Percentiles rank a stretch among this genome's conserved stretches.
These are phyloP conservation scores for Exophiala dermatitidis DNA, from an alignment of 2,329 filamentous ascomycete genomes.

Conservation along the genomic window DNA sequence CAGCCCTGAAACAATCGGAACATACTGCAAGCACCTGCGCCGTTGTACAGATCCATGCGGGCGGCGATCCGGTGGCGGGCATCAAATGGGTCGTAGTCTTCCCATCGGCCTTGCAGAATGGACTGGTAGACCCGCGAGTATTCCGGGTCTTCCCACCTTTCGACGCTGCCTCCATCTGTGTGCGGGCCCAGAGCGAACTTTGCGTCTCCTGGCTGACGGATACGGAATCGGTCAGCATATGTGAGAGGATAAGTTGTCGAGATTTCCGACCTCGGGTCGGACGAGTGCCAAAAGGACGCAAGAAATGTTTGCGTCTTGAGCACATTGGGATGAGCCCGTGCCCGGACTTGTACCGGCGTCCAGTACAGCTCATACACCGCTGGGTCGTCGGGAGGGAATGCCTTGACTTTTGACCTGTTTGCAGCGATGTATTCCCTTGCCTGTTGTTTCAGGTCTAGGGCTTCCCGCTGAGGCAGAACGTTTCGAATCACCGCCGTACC, in stretches of 20 bases:
- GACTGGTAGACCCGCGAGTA: constrained; percentile 67
- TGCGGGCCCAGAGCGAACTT: constrained; percentile 67
- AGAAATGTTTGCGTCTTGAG: constrained; percentile 55
- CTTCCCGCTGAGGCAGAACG: constrained; percentile 57
- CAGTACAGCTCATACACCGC: constrained; percentile 72
- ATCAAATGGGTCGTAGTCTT: constrained; percentile 76
- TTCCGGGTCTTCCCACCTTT: constrained; percentile 65
- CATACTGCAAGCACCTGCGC: constrained; percentile 72
- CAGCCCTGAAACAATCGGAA: constrained; percentile 89
- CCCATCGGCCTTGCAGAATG: constrained; percentile 70
- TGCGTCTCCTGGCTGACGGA: constrained; percentile 63
- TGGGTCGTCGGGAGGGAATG: constrained; percentile 59
- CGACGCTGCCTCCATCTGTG: constrained; percentile 65
- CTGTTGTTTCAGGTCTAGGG: constrained; percentile 57
- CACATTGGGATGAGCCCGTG: constrained; percentile 59
- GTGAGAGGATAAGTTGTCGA: constrained; percentile 54
- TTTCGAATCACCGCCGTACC: constrained; percentile 59
- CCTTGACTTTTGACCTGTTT: constrained; percentile 49
- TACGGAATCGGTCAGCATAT: constrained; percentile 66
- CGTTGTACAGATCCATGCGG: constrained; percentile 68
- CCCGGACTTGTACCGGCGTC: constrained; percentile 61
- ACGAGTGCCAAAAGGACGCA: constrained; percentile 58
- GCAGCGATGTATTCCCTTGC: constrained; percentile 57
- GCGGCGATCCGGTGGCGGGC: constrained; percentile 60
- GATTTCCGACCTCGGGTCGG: constrained; percentile 35